Evolutionary conservation across 1,284 basidiomycete species (phyloP), one percentile per base, ranked within the genome.

Genomic region (Spongiforma sp.): DNA sequence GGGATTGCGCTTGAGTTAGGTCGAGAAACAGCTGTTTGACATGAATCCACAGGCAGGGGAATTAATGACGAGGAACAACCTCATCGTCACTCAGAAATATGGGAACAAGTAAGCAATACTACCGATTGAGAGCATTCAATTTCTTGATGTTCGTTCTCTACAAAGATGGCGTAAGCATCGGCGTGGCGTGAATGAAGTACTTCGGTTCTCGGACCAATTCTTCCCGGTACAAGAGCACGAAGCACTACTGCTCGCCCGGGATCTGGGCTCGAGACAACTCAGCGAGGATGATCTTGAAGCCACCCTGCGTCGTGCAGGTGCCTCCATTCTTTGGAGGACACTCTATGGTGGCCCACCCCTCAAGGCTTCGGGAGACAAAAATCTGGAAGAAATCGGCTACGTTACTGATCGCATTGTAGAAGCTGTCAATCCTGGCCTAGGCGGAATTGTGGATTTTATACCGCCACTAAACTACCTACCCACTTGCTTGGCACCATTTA

Each of bases 391-490:
- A n/a, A n/a, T n/a, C n/a, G n/a, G n/a, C n/a, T n/a, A n/a, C n/a
- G n/a, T 65, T 10, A 62, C 41, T 10, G 63, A 64, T n/a, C 30
- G 52, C 19, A 55, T 64, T 24, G 34, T 64, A 11, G 52, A 26
- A 36, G 62, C 62, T 6, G 10, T 65, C 28, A 48, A 41, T 56
- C 63, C 62, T 5, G 57, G 63, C n/a, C n/a, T n/a, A 1, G 62
- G 63, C 33, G 57, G 62, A 12, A 52, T 65, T 24, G 62, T 65
- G 12, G 63, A 65, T 34, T 28, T 56, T 5, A 30, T 65, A 48
- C 62, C 63, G 28, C 30, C n/a, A n/a, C 36, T 65, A 11, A 64
- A 65, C 32, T 39, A 64, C 32, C n/a, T 65, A 32, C 62, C 63
- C 9, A 28, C 26, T 15, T 55, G 34, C 43, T 36, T 64, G 39